Percentiles rank a stretch among this genome's conserved stretches.
These are phyloP conservation scores for Eudorina sp. DNA, from an alignment of 139 green algal genomes.

Conservation along the genomic window DNA sequence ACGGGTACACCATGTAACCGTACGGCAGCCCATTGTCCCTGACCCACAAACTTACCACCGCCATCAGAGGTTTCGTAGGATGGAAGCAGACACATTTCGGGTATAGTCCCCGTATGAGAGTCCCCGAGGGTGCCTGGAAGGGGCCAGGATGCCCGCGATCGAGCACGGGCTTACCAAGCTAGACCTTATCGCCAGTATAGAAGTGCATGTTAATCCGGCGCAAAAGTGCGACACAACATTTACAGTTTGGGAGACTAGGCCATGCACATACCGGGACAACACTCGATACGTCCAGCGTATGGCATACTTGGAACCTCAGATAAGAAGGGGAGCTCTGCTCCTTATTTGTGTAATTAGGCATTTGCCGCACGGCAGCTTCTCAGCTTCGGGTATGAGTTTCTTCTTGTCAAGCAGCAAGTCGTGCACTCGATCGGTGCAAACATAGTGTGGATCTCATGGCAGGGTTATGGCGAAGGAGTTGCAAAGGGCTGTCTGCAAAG, in stretches of 20 bases:
- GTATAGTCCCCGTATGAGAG: constrained; percentile 50
- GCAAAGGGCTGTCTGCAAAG: too few relatives aligned
- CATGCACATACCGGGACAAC: constrained; percentile 14
- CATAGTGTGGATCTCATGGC: too few relatives aligned
- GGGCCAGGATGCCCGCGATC: not conserved
- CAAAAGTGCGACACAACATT: not conserved
- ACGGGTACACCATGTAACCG: too few relatives aligned
- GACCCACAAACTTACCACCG: constrained; percentile 50
- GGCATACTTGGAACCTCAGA: constrained; percentile 5
- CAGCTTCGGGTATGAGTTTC: too few relatives aligned
- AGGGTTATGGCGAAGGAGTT: too few relatives aligned
- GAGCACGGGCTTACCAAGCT: not conserved
- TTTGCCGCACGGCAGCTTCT: too few relatives aligned
- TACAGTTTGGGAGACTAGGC: not conserved
- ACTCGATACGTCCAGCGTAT: not conserved
- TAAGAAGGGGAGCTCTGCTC: not conserved
- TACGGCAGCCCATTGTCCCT: not conserved
- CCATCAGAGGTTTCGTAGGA: constrained; percentile 52
- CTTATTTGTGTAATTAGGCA: not conserved
- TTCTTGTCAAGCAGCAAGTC: too few relatives aligned
- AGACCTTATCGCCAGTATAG: not conserved
- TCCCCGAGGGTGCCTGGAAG: constrained; percentile 24
- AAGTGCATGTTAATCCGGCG: too few relatives aligned
- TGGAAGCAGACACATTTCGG: constrained; percentile 59
- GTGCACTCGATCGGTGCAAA: too few relatives aligned